Base-by-base conservation (phyloP, 192 early-diverging fungal genomes). In the Backusella luteola region DNA sequence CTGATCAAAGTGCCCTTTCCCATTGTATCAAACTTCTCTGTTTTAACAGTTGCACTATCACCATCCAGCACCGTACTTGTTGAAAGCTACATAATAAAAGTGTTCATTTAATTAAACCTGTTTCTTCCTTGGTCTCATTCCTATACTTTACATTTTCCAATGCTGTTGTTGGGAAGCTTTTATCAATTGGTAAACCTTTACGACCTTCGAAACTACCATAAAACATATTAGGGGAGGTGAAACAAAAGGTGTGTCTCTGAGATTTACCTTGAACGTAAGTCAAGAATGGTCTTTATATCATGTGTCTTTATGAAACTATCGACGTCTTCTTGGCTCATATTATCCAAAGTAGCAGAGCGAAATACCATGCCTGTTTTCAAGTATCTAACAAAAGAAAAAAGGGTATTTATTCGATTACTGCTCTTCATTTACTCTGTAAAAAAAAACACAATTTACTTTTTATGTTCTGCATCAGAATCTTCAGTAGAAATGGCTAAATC, bases 311-410 rank as follows among this genome's bases (percentile, higher is more conserved):
- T 76, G 15, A 86, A 77, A 1, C 34, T 38, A 8, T 82, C 79
- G 12, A 86, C 36, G 36, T 86, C 81, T 21, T 32, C 69, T 38
- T 78, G 66, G 1, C 73, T 72, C 53, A 80, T 80, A 68, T 84
- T 77, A 67, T 86, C 83, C 21, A 86, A 71, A 12, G 81, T 79
- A 14, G 77, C 85, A 34, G 83, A 85, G 69, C 85, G 44, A 42
- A 86, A 86, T 11, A 86, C 21, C 15, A 78, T 71, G 2, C 81
- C 81, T 6, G 41, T 32, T 34, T 82, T 81, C 52, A 86, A 71
- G 36, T 81, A 79, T 7, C 77, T 78, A 74, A 39, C 17, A 39
- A 67, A 69, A 34, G n/a, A n/a, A 52, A 36, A 73, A 35, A 29
- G 8, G n/a, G 7, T 32, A 0, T 4, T 63, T 29, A 44, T 39